These are phyloP conservation scores for Pneumocystis jirovecii DNA, from an alignment of 1,139 yeast genomes.

Conservation along the genomic window DNA sequence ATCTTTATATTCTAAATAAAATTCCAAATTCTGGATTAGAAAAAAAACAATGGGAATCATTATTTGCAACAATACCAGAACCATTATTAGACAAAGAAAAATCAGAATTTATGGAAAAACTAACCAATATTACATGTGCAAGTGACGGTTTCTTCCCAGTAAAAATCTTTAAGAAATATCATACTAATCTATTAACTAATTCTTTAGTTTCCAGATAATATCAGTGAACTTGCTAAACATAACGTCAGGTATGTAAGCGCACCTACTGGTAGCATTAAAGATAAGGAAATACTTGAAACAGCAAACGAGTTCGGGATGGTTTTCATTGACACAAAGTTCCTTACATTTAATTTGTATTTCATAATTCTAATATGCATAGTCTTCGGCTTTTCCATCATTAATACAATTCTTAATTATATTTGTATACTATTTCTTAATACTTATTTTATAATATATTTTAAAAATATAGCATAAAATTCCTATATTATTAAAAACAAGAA, in stretches of 20 bases:
- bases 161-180: not conserved
- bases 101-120: constrained; percentile 67
- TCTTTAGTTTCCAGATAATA: constrained; percentile 74
- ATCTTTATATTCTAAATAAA: constrained; percentile 78
- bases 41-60: constrained; percentile 77
- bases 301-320: constrained; percentile 81
- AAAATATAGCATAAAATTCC: not conserved
- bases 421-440: not conserved
- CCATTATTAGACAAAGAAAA: constrained; percentile 77
- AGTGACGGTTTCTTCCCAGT: constrained; percentile 96
- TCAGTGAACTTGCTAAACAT: constrained; percentile 88
- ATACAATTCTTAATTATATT: not conserved
- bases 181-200: not conserved
- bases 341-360: not conserved
- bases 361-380: not conserved
- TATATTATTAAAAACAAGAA: not conserved
- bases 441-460: not conserved
- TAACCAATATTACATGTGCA: constrained; percentile 74
- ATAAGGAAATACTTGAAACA: constrained; percentile 86
- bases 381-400: not conserved
- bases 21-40: constrained; percentile 88
- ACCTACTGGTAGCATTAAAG: constrained; percentile 96
- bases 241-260: constrained; percentile 95
- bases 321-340: constrained; percentile 54
- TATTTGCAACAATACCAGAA: constrained; percentile 53